Percentiles rank a stretch among this genome's conserved stretches.
These are phyloP conservation scores for Narthecium ossifragum DNA, from an alignment of 106 monocot species.

Conservation along the genomic window DNA sequence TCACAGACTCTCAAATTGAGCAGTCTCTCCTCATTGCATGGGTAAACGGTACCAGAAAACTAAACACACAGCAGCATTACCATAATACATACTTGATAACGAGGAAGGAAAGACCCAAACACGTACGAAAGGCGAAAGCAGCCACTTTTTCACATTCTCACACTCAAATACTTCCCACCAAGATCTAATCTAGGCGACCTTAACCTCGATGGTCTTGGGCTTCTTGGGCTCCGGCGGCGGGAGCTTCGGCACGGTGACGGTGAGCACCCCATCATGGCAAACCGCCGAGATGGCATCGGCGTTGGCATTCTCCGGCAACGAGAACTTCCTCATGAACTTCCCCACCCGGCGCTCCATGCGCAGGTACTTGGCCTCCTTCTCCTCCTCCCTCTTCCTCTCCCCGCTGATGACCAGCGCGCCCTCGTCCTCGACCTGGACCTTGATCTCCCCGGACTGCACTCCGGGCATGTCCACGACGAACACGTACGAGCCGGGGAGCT, in stretches of 20 bases:
- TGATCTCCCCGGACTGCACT: constrained; percentile 39
- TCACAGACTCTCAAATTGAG: no score
- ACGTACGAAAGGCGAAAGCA: no score
- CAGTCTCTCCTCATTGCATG: no score
- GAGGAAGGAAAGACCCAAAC: no score
- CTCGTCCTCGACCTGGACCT: constrained; percentile 16
- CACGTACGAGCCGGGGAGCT: constrained; percentile 33
- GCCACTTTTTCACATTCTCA: no score
- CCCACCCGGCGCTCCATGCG: constrained; percentile 28
- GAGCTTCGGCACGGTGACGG: constrained; percentile 54
- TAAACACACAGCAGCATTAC: no score
- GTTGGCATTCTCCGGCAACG: constrained; percentile 23
- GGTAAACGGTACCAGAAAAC: no score
- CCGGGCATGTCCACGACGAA: constrained; percentile 56
- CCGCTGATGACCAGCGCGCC: constrained; percentile 16
- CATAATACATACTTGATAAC: no score
- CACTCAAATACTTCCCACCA: no score
- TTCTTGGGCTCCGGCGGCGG: constrained; percentile 86
- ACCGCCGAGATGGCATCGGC: constrained; percentile 11
- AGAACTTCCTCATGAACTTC: constrained; percentile 24
- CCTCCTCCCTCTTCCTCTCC: constrained; percentile 15
- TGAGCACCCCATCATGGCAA: constrained; percentile 34
- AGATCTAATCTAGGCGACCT: constrained; percentile 14
- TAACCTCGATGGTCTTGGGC: constrained; percentile 78
- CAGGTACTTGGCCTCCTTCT: constrained; percentile 34